Base-by-base conservation (phyloP, 805 yeast genomes). In the Yamadazyma takamatsuzukensis region DNA sequence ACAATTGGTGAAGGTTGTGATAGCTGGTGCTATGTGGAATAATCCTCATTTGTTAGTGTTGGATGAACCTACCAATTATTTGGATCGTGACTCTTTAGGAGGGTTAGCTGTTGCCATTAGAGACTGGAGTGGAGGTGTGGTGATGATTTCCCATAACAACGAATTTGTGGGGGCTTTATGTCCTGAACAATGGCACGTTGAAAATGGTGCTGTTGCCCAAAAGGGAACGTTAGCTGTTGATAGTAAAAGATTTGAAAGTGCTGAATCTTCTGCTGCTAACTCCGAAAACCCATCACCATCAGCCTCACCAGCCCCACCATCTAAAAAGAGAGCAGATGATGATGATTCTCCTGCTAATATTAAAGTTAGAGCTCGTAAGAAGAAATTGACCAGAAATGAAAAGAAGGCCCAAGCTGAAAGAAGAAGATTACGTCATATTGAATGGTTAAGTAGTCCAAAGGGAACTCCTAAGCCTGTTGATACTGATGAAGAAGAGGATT, bases 11-110 rank as follows among this genome's bases (percentile, higher is more conserved):
- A 90, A 90, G 65, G 97, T 90, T 43, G 98, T 90, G 40, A 90
- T 90, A 68, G 97, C 97, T 10, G 98, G 97, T 65, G 97, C 97
- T 44, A 90, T 90, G 93, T 90, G 98, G 98, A 90, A 93, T 67
- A 93, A 90, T 58, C 98, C 98, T 13, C 98, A 90, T 62, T 76
- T 90, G 61, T 75, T 90, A 44, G 98, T 90, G 26, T 74, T 90
- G 41, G 98, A 90, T 64, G 98, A 90, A 76, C 98, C 98, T 59
- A 90, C 97, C 53, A 90, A 90, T 69, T 90, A 93, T 72, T 72
- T 90, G 66, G 98, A 90, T 64, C 83, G 98, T 72, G 98, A 90
- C 61, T 89, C 97, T 16, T 73, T 90, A 42, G 98, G 97, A 61
- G 98, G 97, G 29, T 74, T 90, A 48, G 97, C 98, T 18, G 79